These are phyloP conservation scores for Yamadazyma spencermartinsiae DNA, from an alignment of 1,139 yeast species.

Conservation along the genomic window DNA sequence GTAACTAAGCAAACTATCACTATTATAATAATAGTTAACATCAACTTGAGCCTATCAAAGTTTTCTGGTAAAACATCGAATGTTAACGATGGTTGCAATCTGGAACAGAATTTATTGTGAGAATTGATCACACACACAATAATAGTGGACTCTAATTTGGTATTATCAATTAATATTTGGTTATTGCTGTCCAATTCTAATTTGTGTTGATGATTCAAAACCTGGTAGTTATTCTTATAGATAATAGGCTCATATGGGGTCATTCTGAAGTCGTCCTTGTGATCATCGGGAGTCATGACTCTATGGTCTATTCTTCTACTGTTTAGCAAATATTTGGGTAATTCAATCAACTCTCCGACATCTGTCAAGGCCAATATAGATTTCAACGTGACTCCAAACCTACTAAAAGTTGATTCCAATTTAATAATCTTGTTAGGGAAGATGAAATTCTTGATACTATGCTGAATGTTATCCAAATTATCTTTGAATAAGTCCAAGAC, in stretches of 20 bases:
- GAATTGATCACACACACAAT: slow-evolving; percentile 66
- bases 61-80: slow-evolving; percentile 72
- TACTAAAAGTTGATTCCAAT: slow-evolving; percentile 62
- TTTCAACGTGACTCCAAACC: slow-evolving; percentile 73
- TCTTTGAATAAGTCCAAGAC: slow-evolving; percentile 82
- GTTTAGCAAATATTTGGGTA: slow-evolving; percentile 68
- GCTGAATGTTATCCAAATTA: slow-evolving; percentile 23
- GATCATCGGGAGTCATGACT: slow-evolving; percentile 54
- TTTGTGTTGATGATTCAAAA: slow-evolving; percentile 38
- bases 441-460: slow-evolving; percentile 53
- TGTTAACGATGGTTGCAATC: slow-evolving; percentile 77
- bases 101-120: slow-evolving; percentile 71
- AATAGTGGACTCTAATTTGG: slow-evolving; percentile 80
- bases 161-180: slow-evolving; percentile 54
- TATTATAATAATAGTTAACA: slow-evolving; percentile 59
- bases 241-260: slow-evolving; percentile 68
- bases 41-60: slow-evolving; percentile 67
- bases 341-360: slow-evolving; percentile 62
- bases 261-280: slow-evolving; percentile 57
- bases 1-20: slow-evolving; percentile 44
- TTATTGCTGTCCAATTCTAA: slow-evolving; percentile 32
- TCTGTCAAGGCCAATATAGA: slow-evolving; percentile 60
- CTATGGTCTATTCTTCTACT: slow-evolving; percentile 62
- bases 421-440: slow-evolving; percentile 56
- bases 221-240: slow-evolving; percentile 43